Conservation (phyloP, 2,329 filamentous ascomycete genomes). For the Ophiostoma novo-ulmi region DNA sequence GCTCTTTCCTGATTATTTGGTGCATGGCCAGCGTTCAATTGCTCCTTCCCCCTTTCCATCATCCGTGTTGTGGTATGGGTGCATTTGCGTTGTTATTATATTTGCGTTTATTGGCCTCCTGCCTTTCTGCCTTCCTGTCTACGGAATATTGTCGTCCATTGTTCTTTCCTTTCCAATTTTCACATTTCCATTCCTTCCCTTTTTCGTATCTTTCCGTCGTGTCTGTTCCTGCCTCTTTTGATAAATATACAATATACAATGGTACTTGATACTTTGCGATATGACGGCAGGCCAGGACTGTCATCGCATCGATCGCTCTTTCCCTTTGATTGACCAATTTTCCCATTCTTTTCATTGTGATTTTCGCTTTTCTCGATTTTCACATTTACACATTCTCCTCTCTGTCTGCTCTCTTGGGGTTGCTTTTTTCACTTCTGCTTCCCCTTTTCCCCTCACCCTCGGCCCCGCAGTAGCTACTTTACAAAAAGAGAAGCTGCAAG, state of each 20-base stretch:
- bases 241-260: no score
- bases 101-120: conserved; percentile 1
- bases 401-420: neutral
- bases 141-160: neutral
- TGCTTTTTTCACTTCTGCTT: neutral
- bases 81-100: neutral
- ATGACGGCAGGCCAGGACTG: conserved; percentile 5
- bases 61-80: neutral
- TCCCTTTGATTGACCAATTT: neutral
- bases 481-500: conserved; percentile 19
- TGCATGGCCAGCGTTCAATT: neutral
- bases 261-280: neutral
- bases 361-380: neutral
- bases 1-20: no score
- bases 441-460: conserved; percentile 14
- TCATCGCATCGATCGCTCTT: conserved; percentile 3
- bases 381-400: neutral
- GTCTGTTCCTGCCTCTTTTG: neutral
- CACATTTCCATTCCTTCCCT: neutral
- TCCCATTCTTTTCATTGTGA: neutral
- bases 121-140: neutral
- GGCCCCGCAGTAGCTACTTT: conserved; percentile 19
- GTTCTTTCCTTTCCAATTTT: neutral
- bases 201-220: conserved; percentile 5
- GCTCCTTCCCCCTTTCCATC: conserved; percentile 14